Percentiles rank a stretch among this genome's conserved stretches.
These are phyloP conservation scores for Agrocybe pediades DNA, from an alignment of 768 basidiomycete genomes.

Conservation along the genomic window DNA sequence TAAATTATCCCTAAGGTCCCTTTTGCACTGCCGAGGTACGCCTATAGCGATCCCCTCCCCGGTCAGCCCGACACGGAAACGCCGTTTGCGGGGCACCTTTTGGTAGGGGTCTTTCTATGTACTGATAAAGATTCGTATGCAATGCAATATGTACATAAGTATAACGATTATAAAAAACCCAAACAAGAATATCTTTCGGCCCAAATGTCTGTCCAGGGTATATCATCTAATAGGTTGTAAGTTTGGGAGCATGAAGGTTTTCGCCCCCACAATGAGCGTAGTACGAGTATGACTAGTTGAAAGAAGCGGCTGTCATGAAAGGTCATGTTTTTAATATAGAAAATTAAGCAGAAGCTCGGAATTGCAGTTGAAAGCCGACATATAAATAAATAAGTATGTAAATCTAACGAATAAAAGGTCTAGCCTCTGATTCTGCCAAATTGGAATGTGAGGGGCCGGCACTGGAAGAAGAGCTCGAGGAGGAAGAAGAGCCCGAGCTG, in stretches of 20 bases:
- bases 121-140: not conserved
- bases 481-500: conserved; percentile 22
- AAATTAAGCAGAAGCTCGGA: not conserved
- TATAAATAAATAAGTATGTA: not conserved
- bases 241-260: no score
- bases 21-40: no score
- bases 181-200: not conserved
- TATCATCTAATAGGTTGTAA: not conserved
- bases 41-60: no score
- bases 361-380: not conserved
- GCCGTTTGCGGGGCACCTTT: no score
- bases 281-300: not conserved
- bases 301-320: no score
- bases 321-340: no score
- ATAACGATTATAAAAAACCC: not conserved
- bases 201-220: not conserved
- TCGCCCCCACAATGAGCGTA: no score
- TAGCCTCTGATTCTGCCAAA: conserved; percentile 24
- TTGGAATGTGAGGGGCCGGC: conserved; percentile 9
- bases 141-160: not conserved
- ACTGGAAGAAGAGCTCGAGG: conserved; percentile 27
- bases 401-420: conserved; percentile 17
- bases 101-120: no score
- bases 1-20: no score
- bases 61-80: no score